Base-by-base conservation (phyloP, 1,284 basidiomycete genomes). In the Erythrobasidium hasegawianum region DNA sequence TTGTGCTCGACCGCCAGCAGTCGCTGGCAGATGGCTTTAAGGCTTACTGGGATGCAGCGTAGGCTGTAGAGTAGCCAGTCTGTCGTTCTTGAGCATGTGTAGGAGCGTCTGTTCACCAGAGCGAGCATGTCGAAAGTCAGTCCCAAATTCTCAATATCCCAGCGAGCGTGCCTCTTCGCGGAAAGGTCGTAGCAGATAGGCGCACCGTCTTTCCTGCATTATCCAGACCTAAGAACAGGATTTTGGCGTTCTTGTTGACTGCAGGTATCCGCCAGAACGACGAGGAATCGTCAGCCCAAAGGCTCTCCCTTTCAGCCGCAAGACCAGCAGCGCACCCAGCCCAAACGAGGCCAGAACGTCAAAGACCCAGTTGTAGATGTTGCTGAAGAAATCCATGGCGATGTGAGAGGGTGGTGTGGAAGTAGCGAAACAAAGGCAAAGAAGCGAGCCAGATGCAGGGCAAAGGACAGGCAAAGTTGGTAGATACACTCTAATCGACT, bases 31-130 rank as follows among this genome's bases (percentile, higher is more conserved):
- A 58, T 3, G 33, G 20, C 18, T 27, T 18, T 26, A 41, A 79
- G 82, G 78, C 83, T 74, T 78, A 96, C 94, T 97, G n/a, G 96
- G 96, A 79, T 98, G 95, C 68, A 97, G 88, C 33, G 96, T 99
- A 39, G 96, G 96, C 80, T 98, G 96, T 72, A 99, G 83, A 27
- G 93, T 96, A 26, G 96, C 96, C 69, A 98, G 84, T 74, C 96
- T 86, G 82, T 98, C 96, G 76, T 98, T 99, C 85, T 99, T 99
- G 77, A 99, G 84, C 96, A 98, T 98, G 81, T 99, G 96, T 73
- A 98, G 81, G 59, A 98, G 84, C 45, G 96, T 98, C 94, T 98
- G 75, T 16, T 2, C 13, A 24, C n/a, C 14, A 39, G 47, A 49
- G 43, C 41, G 43, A 38, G 14, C 26, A 11, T 13, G 43, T 20